Evolutionary conservation across 805 yeast genomes (phyloP).

Genomic region (Metschnikowia similis): DNA sequence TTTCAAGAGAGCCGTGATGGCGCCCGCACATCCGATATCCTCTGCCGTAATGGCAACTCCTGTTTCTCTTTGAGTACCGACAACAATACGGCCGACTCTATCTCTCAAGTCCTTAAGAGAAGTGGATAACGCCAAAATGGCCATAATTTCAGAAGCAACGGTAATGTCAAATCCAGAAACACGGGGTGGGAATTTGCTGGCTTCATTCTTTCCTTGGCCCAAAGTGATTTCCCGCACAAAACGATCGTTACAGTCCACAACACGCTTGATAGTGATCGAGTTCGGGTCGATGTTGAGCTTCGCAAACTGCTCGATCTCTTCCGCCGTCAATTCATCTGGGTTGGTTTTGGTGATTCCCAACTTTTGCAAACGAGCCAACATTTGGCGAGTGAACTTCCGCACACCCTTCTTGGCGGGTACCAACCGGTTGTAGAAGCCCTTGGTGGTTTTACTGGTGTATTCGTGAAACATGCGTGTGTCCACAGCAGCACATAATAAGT

Average conservation of each 20-base stretch:
- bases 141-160: slow-evolving; percentile 96
- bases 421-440: slow-evolving; percentile 75
- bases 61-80: slow-evolving; percentile 63
- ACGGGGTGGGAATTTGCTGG: slow-evolving; percentile 70
- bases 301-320: slow-evolving; percentile 70
- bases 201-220: slow-evolving; percentile 89
- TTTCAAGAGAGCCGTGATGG: slow-evolving; percentile 87
- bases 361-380: slow-evolving; percentile 70
- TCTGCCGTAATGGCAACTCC: slow-evolving; percentile 90
- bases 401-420: slow-evolving; percentile 82
- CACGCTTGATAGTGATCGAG: slow-evolving; percentile 87
- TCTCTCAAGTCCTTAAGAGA: slow-evolving; percentile 78
- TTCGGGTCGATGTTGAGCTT: slow-evolving; percentile 86
- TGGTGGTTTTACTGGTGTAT: slow-evolving; percentile 71
- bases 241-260: slow-evolving; percentile 91
- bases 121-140: slow-evolving; percentile 80
- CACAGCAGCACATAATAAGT: slow-evolving; percentile 91
- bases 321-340: slow-evolving; percentile 75
- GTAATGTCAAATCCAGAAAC: slow-evolving; percentile 92
- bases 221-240: slow-evolving; percentile 82
- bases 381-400: slow-evolving; percentile 73
- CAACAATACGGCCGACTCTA: slow-evolving; percentile 85
- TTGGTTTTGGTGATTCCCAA: slow-evolving; percentile 78
- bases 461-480: slow-evolving; percentile 98
- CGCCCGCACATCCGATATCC: slow-evolving; percentile 94